phyloP scores from a whole-genome alignment of 345 rosid genomes.

The Hibiscus mutabilis region DNA sequence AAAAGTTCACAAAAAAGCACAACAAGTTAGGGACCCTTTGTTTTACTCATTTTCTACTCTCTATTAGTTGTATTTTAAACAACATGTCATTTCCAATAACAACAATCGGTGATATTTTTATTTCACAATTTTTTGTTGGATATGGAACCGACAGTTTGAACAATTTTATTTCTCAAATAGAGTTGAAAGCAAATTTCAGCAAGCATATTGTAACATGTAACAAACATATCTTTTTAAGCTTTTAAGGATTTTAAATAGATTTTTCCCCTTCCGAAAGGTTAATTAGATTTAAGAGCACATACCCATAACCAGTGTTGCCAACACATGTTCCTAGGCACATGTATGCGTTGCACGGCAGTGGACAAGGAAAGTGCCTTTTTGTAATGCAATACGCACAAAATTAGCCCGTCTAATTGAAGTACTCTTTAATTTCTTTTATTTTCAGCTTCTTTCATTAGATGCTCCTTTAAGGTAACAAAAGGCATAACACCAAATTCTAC shows the following conservation, averaged over 20 bases:
- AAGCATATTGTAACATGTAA: neutral
- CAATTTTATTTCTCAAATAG: neutral
- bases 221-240: neutral
- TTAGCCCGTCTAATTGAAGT: no score
- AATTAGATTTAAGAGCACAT: neutral
- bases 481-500: no score
- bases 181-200: neutral
- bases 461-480: no score
- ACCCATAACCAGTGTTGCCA: neutral
- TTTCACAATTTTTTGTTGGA: neutral
- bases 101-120: neutral
- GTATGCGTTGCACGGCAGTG: neutral
- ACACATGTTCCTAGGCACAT: neutral
- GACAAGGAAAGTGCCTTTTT: no score
- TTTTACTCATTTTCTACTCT: neutral
- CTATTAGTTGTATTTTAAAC: neutral
- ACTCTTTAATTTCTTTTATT: no score
- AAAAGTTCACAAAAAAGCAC: no score
- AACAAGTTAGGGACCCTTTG: neutral
- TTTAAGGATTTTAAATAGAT: neutral
- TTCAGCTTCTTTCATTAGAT: no score
- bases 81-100: neutral
- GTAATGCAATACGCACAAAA: no score
- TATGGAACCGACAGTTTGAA: neutral
- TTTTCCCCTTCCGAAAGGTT: neutral